Percentiles rank a stretch among this genome's conserved stretches.
Conservation (phyloP, 345 rosid genomes). For the Euphorbia peplus region DNA sequence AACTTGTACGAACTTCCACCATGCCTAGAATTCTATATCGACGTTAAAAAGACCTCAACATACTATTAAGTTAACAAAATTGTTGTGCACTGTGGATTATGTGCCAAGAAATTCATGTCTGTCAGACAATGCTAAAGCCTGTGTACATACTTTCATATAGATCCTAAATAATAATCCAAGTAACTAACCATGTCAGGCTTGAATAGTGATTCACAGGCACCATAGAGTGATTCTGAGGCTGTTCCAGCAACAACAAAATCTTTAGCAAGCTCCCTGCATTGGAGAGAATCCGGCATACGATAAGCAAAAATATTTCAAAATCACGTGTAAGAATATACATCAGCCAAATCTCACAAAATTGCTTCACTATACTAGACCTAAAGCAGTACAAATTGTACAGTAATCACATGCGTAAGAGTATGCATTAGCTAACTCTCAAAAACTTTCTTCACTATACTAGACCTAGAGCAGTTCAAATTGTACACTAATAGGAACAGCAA, state of each 20-base stretch:
- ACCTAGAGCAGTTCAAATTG: not conserved
- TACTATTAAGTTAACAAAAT: not conserved
- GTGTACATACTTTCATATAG: not conserved
- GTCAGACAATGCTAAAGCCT: not conserved
- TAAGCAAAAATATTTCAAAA: not conserved
- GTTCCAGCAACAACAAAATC: slow-evolving; percentile 96
- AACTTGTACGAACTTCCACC: too few relatives aligned
- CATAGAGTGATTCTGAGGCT: slow-evolving; percentile 92
- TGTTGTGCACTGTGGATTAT: not conserved
- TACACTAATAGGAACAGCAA: not conserved
- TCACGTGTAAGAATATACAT: not conserved
- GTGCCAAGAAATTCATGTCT: not conserved
- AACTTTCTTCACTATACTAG: not conserved
- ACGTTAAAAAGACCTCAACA: too few relatives aligned
- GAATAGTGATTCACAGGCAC: slow-evolving; percentile 93
- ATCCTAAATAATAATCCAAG: not conserved
- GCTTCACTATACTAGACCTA: not conserved
- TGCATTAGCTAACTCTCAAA: not conserved
- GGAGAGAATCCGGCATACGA: not conserved
- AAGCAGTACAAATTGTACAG: not conserved
- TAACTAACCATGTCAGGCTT: slow-evolving; percentile 86
- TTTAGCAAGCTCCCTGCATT: slow-evolving; percentile 83
- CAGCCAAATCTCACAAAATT: not conserved
- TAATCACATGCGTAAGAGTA: not conserved
- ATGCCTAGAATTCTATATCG: not conserved